Evolutionary conservation across 768 basidiomycete species (phyloP), one percentile per base, ranked within the genome.

Genomic region (Tulasnella sp.): DNA sequence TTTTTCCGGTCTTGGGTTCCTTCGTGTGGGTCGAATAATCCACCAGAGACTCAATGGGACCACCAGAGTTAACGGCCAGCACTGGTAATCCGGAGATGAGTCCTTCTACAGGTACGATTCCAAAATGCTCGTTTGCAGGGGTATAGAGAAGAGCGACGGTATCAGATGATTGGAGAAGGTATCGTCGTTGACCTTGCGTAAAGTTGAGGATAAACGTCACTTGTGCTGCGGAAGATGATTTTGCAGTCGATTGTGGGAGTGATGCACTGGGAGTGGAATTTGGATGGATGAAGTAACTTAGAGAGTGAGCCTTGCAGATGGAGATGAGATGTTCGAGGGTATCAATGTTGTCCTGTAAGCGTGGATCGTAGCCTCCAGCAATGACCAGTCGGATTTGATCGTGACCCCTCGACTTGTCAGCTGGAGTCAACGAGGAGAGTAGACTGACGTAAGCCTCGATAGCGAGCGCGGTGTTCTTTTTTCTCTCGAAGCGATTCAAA

Each of bases 61-160:
- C 93, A 13, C 87, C 88, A 53, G 76, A 80, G 61, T 87, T 67
- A 59, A 83, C 88, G 0, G 91, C 92, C 16, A 99, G 66, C 1
- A 98, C 83, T 0, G 92, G 90, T 0, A 98, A 64, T 2, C 90
- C 88, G 41, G 85, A 91, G 6, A 79, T 74, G 90, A 96, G 96
- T 0, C 78, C 91, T 64, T 99, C 93, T 3, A 96, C 76, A 2
- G 95, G 93, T 0, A 83, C 92, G 58, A 99, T 96, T 1, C 93
- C 95, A 63, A 98, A 95, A 63, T 99, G 93, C 60, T 99, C 93
- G 64, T 93, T 93, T 6, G 75, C 69, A 0, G 93, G 95, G 0
- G 93, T 99, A 63, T 99, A 99, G 5, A 99, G 72, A 0, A 98
- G 70, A 0, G 77, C 85, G 13, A 77, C 65, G 0, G 88, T 86